Percentiles rank a stretch among this genome's conserved stretches.
These are phyloP conservation scores for Ulota crispa DNA, from an alignment of 225 moss, liverwort and hornwort species.

Conservation along the genomic window DNA sequence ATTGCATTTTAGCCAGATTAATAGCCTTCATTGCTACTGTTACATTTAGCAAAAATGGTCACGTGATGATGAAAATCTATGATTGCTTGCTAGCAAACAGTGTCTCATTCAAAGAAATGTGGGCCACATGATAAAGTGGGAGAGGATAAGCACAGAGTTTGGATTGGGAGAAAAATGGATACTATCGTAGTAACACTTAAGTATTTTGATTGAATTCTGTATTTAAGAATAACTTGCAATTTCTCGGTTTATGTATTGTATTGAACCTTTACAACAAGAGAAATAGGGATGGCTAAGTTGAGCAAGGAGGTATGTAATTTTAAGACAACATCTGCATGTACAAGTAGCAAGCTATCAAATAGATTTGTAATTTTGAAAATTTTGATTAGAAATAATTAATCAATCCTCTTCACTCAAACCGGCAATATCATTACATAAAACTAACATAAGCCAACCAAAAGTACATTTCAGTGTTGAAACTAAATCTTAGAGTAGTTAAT, in stretches of 20 bases:
- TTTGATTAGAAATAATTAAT: constrained; percentile 5
- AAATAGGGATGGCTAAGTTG: too few species aligned
- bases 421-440: too few species aligned
- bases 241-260: neutral
- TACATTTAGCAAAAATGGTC: too few species aligned
- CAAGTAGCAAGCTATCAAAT: neutral
- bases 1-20: too few species aligned
- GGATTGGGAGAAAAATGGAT: neutral
- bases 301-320: neutral
- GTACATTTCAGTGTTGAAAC: too few species aligned
- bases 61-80: neutral
- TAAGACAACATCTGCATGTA: neutral
- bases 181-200: neutral
- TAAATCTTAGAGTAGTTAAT: too few species aligned
- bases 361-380: neutral
- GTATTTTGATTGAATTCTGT: neutral
- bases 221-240: neutral
- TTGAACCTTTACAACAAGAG: neutral
- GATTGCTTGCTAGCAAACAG: neutral
- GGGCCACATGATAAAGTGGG: neutral
- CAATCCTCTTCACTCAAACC: too few species aligned
- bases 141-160: neutral
- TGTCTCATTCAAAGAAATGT: neutral
- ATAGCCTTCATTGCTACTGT: too few species aligned
- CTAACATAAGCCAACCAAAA: too few species aligned